phyloP scores from a whole-genome alignment of 371 early-diverging fungal species.

The Mortierella sp. region DNA sequence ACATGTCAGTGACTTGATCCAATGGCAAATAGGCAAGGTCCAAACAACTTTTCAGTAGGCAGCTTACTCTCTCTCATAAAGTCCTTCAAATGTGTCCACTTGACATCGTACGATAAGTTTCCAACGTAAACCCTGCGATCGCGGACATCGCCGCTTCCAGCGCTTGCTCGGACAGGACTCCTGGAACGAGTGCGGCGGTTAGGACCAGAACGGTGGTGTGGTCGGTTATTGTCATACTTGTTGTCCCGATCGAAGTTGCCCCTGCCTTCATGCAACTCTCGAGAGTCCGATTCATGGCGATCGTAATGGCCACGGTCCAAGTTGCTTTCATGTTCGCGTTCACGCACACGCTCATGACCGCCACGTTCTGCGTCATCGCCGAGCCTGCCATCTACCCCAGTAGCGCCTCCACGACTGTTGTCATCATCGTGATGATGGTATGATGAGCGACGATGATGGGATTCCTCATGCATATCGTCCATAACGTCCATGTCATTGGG shows the following conservation, averaged over 20 bases:
- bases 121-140: conserved; percentile 75
- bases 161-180: conserved; percentile 29
- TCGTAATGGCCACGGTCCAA: conserved; percentile 4
- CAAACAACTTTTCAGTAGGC: not conserved
- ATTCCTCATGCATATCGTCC: conserved; percentile 29
- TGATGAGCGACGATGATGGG: conserved; percentile 38
- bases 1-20: not conserved
- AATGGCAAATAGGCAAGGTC: not conserved
- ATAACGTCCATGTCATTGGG: conserved; percentile 10
- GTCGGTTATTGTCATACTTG: conserved; percentile 26
- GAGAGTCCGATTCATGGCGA: not conserved
- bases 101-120: conserved; percentile 73
- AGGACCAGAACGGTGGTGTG: not conserved
- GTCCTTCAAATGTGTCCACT: conserved; percentile 77
- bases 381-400: not conserved
- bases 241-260: conserved; percentile 22
- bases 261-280: not conserved
- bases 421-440: conserved; percentile 5
- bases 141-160: conserved; percentile 1
- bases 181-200: conserved; percentile 34
- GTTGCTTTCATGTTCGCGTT: conserved; percentile 6
- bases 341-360: conserved; percentile 6
- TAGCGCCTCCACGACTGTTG: not conserved
- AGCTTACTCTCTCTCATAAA: conserved; percentile 82
- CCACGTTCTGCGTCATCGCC: not conserved